Conservation (phyloP, 2,329 filamentous ascomycete genomes). For the Fusarium agapanthi region DNA sequence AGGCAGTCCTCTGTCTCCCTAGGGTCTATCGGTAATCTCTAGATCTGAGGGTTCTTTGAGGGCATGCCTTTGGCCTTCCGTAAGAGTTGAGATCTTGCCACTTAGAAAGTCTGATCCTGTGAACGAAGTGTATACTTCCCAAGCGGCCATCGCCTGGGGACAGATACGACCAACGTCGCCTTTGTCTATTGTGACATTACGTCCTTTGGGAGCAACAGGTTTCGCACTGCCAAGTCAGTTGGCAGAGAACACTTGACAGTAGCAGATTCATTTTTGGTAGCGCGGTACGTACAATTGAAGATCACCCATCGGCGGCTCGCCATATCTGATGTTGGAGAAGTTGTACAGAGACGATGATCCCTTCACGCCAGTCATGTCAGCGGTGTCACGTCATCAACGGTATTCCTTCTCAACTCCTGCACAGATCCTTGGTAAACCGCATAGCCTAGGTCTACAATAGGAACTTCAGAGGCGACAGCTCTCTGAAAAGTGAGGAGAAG, state of each 20-base stretch:
- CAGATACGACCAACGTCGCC: not conserved
- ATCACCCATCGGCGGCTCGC: not conserved
- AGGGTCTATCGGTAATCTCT: not conserved
- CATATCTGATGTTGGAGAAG: not conserved
- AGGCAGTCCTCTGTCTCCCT: not conserved
- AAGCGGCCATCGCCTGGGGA: not conserved
- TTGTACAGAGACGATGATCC: not conserved
- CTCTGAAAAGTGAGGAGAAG: not conserved
- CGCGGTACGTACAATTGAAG: not conserved
- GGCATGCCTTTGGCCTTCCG: not conserved
- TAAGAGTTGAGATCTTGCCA: not conserved
- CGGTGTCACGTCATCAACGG: not conserved
- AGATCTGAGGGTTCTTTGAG: not conserved
- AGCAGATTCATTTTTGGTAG: too few relatives aligned
- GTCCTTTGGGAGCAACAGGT: not conserved
- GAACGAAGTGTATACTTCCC: not conserved
- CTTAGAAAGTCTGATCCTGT: not conserved
- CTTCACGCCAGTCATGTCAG: not conserved
- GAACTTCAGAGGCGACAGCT: not conserved
- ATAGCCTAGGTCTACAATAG: not conserved
- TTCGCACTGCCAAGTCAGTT: not conserved
- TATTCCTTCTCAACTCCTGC: not conserved
- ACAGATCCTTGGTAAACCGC: not conserved
- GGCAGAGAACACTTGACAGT: not conserved
- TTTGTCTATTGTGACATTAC: not conserved